phyloP scores from a whole-genome alignment of 306 rosid genomes.

The Quercus agrifolia region DNA sequence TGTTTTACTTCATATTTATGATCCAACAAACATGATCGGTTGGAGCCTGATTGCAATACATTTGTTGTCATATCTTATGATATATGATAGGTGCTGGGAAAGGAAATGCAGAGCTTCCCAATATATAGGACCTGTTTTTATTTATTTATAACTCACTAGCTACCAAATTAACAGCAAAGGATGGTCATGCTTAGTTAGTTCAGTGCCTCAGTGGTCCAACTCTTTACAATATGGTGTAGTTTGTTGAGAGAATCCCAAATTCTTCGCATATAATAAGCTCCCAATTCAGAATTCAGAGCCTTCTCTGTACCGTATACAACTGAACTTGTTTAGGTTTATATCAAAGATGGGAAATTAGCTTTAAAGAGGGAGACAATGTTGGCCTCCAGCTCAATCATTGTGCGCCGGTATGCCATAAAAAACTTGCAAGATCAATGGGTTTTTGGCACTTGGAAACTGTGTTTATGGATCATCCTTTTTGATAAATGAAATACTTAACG shows the following conservation, averaged over 20 bases:
- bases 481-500: no score
- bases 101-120: conserved; percentile 5
- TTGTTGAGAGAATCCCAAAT: conserved; percentile 11
- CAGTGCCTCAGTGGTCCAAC: conserved; percentile 18
- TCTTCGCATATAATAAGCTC: background rate
- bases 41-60: background rate
- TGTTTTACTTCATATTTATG: background rate
- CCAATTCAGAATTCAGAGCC: background rate
- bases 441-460: no score
- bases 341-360: background rate
- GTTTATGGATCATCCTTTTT: no score
- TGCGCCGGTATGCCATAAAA: background rate
- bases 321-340: background rate
- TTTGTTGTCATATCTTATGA: background rate
- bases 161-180: conserved; percentile 20
- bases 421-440: background rate
- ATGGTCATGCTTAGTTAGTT: background rate
- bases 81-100: background rate
- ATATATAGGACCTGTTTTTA: background rate
- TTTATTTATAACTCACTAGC: conserved; percentile 7
- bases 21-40: conserved; percentile 7
- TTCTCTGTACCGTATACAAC: no score
- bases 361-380: background rate
- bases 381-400: background rate
- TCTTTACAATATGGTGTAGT: background rate